Conservation (phyloP, 805 yeast genomes). For the Priceomyces carsonii region DNA sequence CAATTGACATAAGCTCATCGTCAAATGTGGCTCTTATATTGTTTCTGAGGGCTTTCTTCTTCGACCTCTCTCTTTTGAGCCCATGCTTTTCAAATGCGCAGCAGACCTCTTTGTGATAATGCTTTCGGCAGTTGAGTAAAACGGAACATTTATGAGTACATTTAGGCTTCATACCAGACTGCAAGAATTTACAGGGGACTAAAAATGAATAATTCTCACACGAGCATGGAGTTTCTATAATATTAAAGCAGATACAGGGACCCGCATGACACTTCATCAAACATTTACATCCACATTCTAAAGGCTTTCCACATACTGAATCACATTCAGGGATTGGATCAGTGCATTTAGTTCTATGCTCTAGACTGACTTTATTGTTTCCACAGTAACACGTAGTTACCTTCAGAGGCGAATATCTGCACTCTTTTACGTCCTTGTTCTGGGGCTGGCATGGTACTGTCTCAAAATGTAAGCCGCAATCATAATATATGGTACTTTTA, state of each 20-base stretch:
- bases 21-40: conserved; percentile 36
- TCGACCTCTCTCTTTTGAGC: conserved; percentile 51
- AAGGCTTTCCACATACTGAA: conserved; percentile 56
- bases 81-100: conserved; percentile 71
- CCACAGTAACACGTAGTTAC: conserved; percentile 83
- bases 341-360: conserved; percentile 58
- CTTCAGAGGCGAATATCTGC: conserved; percentile 63
- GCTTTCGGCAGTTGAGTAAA: conserved; percentile 76
- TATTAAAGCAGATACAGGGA: conserved; percentile 63
- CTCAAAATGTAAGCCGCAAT: conserved; percentile 66
- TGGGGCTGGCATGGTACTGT: conserved; percentile 54
- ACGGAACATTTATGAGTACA: conserved; percentile 77
- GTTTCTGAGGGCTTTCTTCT: conserved; percentile 50
- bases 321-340: conserved; percentile 83
- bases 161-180: conserved; percentile 51
- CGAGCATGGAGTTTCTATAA: conserved; percentile 54
- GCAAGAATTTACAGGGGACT: conserved; percentile 65
- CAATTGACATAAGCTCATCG: conserved; percentile 56
- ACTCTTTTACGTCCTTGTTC: conserved; percentile 25
- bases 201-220: conserved; percentile 60
- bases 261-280: conserved; percentile 75
- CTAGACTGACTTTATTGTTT: conserved; percentile 46
- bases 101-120: conserved; percentile 68
- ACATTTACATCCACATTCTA: conserved; percentile 77
- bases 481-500: conserved; percentile 49